Conservation (phyloP, 208 protist species). For the Strigomonas galati region DNA sequence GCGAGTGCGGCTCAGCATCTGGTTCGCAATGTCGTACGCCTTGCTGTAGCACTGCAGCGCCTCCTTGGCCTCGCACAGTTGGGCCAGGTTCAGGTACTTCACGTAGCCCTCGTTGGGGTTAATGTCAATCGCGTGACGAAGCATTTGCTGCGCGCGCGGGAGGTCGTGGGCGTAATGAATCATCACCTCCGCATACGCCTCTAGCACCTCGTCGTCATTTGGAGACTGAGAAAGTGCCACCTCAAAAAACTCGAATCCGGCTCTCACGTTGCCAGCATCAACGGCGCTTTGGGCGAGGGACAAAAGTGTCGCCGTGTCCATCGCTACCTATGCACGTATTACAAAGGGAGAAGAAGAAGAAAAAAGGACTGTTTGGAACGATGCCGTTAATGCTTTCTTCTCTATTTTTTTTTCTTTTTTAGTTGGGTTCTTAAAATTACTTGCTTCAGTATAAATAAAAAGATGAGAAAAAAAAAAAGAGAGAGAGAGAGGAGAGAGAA, state of each 20-base stretch:
- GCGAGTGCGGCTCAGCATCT: slow-evolving; percentile 44
- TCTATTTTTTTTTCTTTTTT: neutral
- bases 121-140: slow-evolving; percentile 82
- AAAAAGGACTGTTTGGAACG: too few relatives aligned
- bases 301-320: slow-evolving; percentile 75
- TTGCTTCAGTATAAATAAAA: neutral
- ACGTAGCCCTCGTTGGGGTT: slow-evolving; percentile 78
- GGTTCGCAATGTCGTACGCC: slow-evolving; percentile 62
- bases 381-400: too few relatives aligned
- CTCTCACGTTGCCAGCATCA: slow-evolving; percentile 77
- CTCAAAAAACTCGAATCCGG: slow-evolving; percentile 86
- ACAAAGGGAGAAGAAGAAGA: too few relatives aligned
- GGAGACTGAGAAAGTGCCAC: slow-evolving; percentile 62
- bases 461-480: slow-evolving; percentile 7
- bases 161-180: slow-evolving; percentile 79
- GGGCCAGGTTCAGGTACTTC: slow-evolving; percentile 91
- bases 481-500: slow-evolving; percentile 1
- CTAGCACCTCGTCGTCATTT: slow-evolving; percentile 88
- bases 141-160: slow-evolving; percentile 71
- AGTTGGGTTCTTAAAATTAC: neutral
- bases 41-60: slow-evolving; percentile 79
- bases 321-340: slow-evolving; percentile 8
- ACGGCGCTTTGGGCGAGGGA: slow-evolving; percentile 81
- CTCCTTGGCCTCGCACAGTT: slow-evolving; percentile 76
- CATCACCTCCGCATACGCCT: slow-evolving; percentile 90